Percentiles rank a stretch among this genome's conserved stretches.
phyloP scores from a whole-genome alignment of 345 rosid species.

The Eucalyptus curtisii region DNA sequence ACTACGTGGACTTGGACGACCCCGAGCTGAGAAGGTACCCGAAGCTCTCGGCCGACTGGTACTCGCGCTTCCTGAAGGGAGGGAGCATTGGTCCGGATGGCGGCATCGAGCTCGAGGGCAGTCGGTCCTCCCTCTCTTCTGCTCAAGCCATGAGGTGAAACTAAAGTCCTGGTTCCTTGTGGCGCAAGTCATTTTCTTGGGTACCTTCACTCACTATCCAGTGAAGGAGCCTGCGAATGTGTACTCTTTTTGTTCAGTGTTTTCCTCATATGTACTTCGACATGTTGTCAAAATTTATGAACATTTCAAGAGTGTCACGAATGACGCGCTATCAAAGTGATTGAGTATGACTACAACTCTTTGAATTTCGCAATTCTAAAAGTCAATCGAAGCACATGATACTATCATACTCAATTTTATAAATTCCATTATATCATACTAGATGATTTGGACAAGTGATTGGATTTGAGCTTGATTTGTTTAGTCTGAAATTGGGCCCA shows the following conservation, averaged over 20 bases:
- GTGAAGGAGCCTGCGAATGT: background rate
- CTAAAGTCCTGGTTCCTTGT: background rate
- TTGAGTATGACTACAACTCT: background rate
- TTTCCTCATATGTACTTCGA: background rate
- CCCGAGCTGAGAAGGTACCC: background rate
- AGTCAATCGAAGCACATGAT: background rate
- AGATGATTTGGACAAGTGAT: background rate
- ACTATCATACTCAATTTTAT: accelerated
- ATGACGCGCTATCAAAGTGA: background rate
- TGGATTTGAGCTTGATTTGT: background rate
- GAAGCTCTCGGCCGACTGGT: conserved; percentile 2
- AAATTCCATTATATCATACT: background rate
- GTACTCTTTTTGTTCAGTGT: background rate
- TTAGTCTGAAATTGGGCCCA: background rate
- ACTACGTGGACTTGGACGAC: conserved; percentile 7
- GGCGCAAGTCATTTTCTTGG: background rate
- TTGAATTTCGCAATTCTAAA: background rate
- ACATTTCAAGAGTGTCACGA: background rate
- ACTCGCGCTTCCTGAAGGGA: conserved; percentile 1
- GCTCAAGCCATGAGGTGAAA: background rate
- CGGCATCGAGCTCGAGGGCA: background rate
- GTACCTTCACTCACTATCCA: background rate
- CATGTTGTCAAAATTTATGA: background rate
- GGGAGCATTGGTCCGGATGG: background rate
- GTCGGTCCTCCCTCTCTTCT: background rate